Conservation (phyloP, 805 yeast species). For the Suhomyces canberraensis region DNA sequence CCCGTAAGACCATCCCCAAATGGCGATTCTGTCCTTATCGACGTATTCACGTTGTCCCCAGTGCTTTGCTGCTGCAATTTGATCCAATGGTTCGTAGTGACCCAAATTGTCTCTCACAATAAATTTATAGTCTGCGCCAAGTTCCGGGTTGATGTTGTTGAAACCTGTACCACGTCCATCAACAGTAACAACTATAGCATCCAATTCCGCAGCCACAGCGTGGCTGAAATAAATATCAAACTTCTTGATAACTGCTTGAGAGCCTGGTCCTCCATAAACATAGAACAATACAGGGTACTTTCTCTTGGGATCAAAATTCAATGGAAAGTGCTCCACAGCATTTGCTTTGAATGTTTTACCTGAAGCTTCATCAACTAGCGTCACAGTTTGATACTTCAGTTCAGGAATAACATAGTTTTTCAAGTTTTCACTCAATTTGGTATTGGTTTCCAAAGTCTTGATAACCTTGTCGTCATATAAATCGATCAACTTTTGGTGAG, state of each 20-base stretch:
- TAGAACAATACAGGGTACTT: constrained; percentile 85
- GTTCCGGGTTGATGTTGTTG: constrained; percentile 55
- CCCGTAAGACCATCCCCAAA: constrained; percentile 92
- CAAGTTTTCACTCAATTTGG: constrained; percentile 37
- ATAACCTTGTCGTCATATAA: constrained; percentile 21
- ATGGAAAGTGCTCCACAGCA: constrained; percentile 74
- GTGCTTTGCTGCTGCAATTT: constrained; percentile 74
- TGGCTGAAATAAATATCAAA: constrained; percentile 67
- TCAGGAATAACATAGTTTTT: constrained; percentile 54
- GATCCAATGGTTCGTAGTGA: constrained; percentile 78
- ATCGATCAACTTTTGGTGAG: constrained; percentile 68
- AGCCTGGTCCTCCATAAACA: constrained; percentile 95
- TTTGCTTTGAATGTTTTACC: constrained; percentile 52
- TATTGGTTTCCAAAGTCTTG: constrained; percentile 48
- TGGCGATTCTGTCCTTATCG: constrained; percentile 54
- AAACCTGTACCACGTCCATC: constrained; percentile 97
- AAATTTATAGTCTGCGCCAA: constrained; percentile 58
- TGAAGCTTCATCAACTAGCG: constrained; percentile 46
- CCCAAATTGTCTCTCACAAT: constrained; percentile 82
- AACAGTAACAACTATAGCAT: constrained; percentile 87
- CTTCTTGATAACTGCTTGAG: constrained; percentile 70
- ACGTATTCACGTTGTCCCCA: constrained; percentile 67
- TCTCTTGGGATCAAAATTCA: constrained; percentile 56
- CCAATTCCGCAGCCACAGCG: constrained; percentile 70
- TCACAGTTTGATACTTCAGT: constrained; percentile 49